Evolutionary conservation across 805 yeast species (phyloP), one percentile per base, ranked within the genome.

Genomic region (Wickerhamomyces strasburgensis): DNA sequence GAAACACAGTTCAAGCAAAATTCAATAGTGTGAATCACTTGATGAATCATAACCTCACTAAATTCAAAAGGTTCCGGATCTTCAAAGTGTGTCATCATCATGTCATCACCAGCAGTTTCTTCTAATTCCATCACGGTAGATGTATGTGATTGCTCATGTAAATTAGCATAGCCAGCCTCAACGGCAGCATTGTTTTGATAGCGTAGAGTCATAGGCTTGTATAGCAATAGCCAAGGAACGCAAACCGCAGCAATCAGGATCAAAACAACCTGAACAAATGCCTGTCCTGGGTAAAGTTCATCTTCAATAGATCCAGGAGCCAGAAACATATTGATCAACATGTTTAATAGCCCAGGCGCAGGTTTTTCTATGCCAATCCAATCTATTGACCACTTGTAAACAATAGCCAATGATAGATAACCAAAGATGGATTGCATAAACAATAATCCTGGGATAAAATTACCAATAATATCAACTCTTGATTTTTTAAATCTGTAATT

Each of bases 341-440:
- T 93, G 61, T 93, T 93, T 58, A 93, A 72, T 55, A 93, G 69
- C 33, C 96, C 89, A 21, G 98, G 98, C 2, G 98, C 95, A 36
- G 82, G 86, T 56, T 72, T 72, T 10, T 70, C 82, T 37, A 77
- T 71, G 21, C 74, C 81, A 38, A 77, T 66, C 98, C 98, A 93
- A 68, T 93, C 93, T 33, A 85, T 83, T 16, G 80, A 66, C 98
- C 98, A 93, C 64, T 93, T 93, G 71, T 86, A 90, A 21, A 93
- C 73, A 48, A 93, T 93, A 41, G 87, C 73, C 47, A 89, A 60
- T 0, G 95, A 75, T 43, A 93, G 69, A 60, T 93, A 93, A 27
- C 98, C 98, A 58, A 93, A 93, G 31, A 93, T 90, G 35, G 95
- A 83, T 62, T 88, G 95, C 96, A 93, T 87, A 63, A 93, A 93